Evolutionary conservation across 306 rosid species (phyloP), one percentile per base, ranked within the genome.

Genomic region (Fragaria ananassa): DNA sequence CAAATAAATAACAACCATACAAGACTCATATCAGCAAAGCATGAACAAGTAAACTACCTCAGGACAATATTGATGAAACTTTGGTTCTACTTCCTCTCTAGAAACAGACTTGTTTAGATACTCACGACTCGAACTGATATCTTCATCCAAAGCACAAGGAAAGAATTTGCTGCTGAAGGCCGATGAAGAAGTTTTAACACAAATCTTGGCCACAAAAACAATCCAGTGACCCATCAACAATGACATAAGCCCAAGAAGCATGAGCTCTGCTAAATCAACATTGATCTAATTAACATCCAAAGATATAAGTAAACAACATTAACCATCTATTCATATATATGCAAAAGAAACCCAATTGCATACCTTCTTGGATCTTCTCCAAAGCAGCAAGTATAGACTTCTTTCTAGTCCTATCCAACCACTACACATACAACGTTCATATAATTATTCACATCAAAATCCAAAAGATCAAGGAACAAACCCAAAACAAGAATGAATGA

Each of bases 161-260:
- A 78, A 88, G 74, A 95, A 95, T 64, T 84, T 84, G 83, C 88
- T 88, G 88, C 86, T 87, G 42, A 87, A 56, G 46, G 74, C 74
- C 0, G 95, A 84, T 2, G 97, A 80, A 0, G 97, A 88, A 5
- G 97, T 78, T 71, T 90, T 87, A 4, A 95, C 87, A 61, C 98
- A 92, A 86, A 95, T 89, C 89, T 88, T 90, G 51, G 98, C 96
- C 83, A 95, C 93, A 74, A 80, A 83, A 58, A 83, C 41, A 71
- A 85, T 92, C 96, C 96, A 92, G 80, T 95, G 97, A 17, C 98
- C 95, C 98, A 95, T 92, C 87, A 92, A 61, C 82, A 95, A 81
- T 23, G 98, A 95, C 51, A 92, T 76, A 60, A 95, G 87, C 74
- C 98, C 98, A 82, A 95, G 90, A 42, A 92, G 93, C 93, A 92